These are phyloP conservation scores for Gynostemma pentaphyllum DNA, from an alignment of 306 rosid species.

Conservation along the genomic window DNA sequence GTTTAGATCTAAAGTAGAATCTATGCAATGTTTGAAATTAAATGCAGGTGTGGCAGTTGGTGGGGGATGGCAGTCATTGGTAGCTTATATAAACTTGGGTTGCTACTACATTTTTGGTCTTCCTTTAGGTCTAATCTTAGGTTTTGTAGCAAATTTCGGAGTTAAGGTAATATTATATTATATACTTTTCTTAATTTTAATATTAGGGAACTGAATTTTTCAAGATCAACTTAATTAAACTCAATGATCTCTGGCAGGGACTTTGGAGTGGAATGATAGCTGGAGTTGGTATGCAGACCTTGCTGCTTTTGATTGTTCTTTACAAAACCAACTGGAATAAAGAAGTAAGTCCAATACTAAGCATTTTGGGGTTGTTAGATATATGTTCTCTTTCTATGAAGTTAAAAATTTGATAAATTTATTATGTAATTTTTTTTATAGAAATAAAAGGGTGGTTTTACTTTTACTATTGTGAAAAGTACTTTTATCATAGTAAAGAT, in stretches of 20 bases:
- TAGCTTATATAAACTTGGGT: constrained; percentile 41
- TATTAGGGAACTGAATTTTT: neutral
- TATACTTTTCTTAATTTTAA: too few species aligned
- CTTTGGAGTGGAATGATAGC: constrained; percentile 36
- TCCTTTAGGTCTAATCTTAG: constrained; percentile 32
- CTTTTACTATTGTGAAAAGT: too few species aligned
- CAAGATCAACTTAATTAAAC: neutral
- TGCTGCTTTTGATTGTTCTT: constrained; percentile 17
- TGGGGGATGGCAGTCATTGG: constrained; percentile 55
- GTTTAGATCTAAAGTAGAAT: too few species aligned
- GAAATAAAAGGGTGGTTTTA: too few species aligned
- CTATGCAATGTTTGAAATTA: too few species aligned
- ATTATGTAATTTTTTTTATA: too few species aligned
- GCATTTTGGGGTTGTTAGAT: too few species aligned
- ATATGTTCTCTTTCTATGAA: too few species aligned
- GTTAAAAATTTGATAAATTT: neutral
- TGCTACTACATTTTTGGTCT: constrained; percentile 48
- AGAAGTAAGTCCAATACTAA: constrained; percentile 41
- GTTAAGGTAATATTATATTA: too few species aligned
- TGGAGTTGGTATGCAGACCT: constrained; percentile 28
- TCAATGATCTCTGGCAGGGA: constrained; percentile 18
- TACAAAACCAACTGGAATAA: constrained; percentile 41
- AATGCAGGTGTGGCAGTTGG: constrained; percentile 53
- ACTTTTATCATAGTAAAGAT: too few species aligned
- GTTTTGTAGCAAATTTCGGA: constrained; percentile 23